A percentile compares a stretch with the other conserved stretches of the same genome.
Evolutionary conservation across 164 flowering plant genomes (phyloP).

Genomic region (Saururus chinensis): DNA sequence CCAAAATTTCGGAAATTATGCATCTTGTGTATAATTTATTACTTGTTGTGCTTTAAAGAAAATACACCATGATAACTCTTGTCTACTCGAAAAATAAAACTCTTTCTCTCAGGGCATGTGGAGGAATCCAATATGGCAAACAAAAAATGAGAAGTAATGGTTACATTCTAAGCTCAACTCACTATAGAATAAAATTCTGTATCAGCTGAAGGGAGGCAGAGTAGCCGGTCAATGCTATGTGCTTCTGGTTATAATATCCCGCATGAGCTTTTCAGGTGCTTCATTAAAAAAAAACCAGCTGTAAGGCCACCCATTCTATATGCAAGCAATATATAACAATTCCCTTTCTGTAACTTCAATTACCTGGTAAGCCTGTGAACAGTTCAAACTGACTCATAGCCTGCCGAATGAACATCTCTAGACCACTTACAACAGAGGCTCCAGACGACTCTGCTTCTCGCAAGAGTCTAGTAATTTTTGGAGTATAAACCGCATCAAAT

Average conservation of each 20-base stretch:
- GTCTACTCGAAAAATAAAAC: no score
- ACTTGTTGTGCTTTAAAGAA: no score
- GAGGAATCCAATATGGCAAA: no score
- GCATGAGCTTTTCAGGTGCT: conserved; percentile 14
- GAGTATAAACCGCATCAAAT: conserved; percentile 94
- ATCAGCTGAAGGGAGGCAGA: background rate
- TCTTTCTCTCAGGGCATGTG: no score
- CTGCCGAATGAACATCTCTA: conserved; percentile 95
- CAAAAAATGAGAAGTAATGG: background rate
- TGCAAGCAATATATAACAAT: background rate
- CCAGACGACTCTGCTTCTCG: conserved; percentile 79
- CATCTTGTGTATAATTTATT: no score
- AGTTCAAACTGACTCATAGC: conserved; percentile 76
- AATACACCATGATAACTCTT: no score
- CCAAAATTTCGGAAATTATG: no score
- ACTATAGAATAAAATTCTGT: background rate
- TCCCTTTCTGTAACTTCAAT: no score
- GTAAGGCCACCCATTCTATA: background rate
- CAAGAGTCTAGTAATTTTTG: conserved; percentile 77
- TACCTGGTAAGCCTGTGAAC: conserved; percentile 95
- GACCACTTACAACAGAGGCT: conserved; percentile 53
- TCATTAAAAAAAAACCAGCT: background rate
- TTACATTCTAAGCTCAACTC: background rate
- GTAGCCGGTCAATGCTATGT: background rate
- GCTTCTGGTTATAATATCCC: conserved; percentile 7